Conservation (phyloP, 176 grass and related monocot species). For the Oryza brachyantha region DNA sequence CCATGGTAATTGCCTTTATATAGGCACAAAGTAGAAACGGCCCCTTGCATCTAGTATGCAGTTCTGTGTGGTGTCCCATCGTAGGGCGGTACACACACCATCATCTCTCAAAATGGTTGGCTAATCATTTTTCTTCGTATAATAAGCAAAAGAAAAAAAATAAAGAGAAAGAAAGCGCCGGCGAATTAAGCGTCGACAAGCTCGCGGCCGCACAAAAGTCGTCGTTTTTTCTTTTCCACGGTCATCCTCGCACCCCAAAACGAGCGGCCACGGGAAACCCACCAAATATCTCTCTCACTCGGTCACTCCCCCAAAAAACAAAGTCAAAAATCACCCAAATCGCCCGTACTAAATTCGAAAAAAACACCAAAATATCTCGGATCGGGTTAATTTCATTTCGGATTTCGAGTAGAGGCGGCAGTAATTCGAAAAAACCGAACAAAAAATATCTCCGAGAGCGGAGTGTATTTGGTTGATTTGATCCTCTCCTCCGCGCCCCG, state of each 20-base stretch:
- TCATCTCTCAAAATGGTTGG: background rate
- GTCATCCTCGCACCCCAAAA: background rate
- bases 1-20: too few relatives aligned
- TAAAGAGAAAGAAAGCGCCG: too few relatives aligned
- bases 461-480: too few relatives aligned
- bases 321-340: background rate
- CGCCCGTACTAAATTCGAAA: background rate
- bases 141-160: background rate
- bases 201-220: background rate
- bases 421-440: too few relatives aligned
- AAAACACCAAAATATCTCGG: background rate
- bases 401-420: too few relatives aligned
- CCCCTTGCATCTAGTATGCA: background rate
- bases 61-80: background rate
- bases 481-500: background rate
- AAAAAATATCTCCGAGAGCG: too few relatives aligned
- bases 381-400: too few relatives aligned
- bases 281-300: background rate
- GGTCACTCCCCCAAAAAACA: background rate
- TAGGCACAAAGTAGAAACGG: too few relatives aligned
- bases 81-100: too few relatives aligned
- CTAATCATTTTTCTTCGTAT: background rate
- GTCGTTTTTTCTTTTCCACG: background rate
- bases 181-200: background rate
- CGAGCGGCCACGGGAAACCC: slow-evolving; percentile 9